phyloP scores from a whole-genome alignment of 108 stramenopile genomes.

The Nitzschia inconspicua region DNA sequence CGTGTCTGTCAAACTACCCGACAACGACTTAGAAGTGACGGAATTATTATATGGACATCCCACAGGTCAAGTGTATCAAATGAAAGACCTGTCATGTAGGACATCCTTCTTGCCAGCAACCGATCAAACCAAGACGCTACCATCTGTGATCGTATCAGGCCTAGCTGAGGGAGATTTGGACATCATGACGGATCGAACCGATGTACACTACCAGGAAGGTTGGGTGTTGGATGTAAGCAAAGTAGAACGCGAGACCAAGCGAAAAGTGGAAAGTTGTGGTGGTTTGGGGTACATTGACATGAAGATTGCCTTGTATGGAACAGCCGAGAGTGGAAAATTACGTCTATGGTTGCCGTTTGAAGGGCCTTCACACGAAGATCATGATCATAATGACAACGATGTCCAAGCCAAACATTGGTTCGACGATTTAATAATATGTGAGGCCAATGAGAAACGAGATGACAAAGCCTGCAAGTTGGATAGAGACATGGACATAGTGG shows the following conservation, averaged over 20 bases:
- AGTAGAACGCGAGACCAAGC: slow-evolving; percentile 73
- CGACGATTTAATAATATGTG: slow-evolving; percentile 69
- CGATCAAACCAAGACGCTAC: slow-evolving; percentile 34
- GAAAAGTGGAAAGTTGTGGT: slow-evolving; percentile 68
- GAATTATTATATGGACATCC: slow-evolving; percentile 57
- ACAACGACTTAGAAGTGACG: slow-evolving; percentile 29
- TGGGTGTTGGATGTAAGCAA: slow-evolving; percentile 85
- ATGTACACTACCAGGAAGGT: slow-evolving; percentile 55
- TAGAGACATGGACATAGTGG: slow-evolving; percentile 50
- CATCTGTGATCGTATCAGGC: slow-evolving; percentile 66
- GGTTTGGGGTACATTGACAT: slow-evolving; percentile 85
- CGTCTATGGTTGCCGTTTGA: slow-evolving; percentile 75
- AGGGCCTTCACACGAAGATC: slow-evolving; percentile 26
- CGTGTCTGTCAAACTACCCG: slow-evolving; percentile 10
- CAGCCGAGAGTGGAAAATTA: slow-evolving; percentile 65
- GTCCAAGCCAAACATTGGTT: slow-evolving; percentile 54
- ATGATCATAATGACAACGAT: slow-evolving; percentile 22
- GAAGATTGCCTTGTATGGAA: slow-evolving; percentile 84
- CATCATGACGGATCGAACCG: slow-evolving; percentile 48
- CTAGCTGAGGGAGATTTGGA: slow-evolving; percentile 54
- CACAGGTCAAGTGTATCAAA: slow-evolving; percentile 27
- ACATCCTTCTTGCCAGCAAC: slow-evolving; percentile 83
- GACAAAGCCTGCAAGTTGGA: slow-evolving; percentile 69
- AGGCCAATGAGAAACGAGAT: slow-evolving; percentile 80
- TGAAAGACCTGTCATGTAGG: slow-evolving; percentile 66